Evolutionary conservation across 1,139 yeast species (phyloP).

Genomic region (Protomyces lactucae-debilis): DNA sequence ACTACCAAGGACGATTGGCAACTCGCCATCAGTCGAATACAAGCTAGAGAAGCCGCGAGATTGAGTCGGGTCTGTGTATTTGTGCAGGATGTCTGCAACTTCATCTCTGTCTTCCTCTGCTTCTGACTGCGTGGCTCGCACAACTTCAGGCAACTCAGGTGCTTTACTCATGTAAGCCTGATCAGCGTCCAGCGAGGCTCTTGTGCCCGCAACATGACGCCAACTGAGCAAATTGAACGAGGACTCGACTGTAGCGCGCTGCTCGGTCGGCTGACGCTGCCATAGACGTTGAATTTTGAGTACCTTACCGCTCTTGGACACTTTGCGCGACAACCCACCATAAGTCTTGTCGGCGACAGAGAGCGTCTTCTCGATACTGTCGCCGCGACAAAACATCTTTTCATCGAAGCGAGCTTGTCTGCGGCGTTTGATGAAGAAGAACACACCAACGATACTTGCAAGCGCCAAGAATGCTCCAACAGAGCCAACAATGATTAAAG

Average conservation of each 20-base stretch:
- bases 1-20: background rate
- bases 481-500: background rate
- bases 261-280: background rate
- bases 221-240: background rate
- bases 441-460: background rate
- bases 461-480: background rate
- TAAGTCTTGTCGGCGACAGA: background rate
- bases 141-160: background rate
- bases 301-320: background rate
- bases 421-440: background rate
- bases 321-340: background rate
- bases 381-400: background rate
- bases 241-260: background rate
- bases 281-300: background rate
- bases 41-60: background rate
- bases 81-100: background rate
- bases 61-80: background rate
- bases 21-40: background rate
- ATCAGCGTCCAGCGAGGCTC: background rate
- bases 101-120: background rate
- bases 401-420: background rate
- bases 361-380: background rate
- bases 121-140: background rate
- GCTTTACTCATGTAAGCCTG: background rate
- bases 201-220: background rate